These are phyloP conservation scores for Exserohilum rostratum DNA, from an alignment of 2,329 filamentous ascomycete genomes.

Conservation along the genomic window DNA sequence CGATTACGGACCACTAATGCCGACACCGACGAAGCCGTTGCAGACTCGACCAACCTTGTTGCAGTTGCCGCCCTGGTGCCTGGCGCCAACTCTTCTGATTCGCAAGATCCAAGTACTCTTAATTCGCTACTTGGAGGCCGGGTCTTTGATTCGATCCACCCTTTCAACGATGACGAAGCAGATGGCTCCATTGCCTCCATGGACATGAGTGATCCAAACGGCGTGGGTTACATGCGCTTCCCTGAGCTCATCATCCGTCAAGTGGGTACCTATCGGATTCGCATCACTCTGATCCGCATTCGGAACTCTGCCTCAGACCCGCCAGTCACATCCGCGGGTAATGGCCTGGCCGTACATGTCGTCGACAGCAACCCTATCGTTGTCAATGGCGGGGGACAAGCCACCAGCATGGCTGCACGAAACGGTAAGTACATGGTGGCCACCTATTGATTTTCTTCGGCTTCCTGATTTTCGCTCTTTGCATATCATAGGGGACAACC, in stretches of 20 bases:
- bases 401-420: constrained; percentile 25
- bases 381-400: constrained; percentile 33
- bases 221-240: constrained; percentile 48
- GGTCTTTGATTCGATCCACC: constrained; percentile 44
- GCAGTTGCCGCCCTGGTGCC: constrained; percentile 42
- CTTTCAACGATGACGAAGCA: constrained; percentile 46
- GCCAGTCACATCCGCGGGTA: constrained; percentile 30
- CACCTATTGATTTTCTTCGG: constrained; percentile 35
- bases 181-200: constrained; percentile 45
- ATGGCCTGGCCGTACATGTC: constrained; percentile 38
- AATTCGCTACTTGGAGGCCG: constrained; percentile 40
- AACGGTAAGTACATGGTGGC: constrained; percentile 45
- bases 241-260: constrained; percentile 45
- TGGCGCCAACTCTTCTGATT: constrained; percentile 33
- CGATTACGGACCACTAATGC: constrained; percentile 41
- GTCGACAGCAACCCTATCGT: constrained; percentile 45
- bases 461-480: constrained; percentile 35
- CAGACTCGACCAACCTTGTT: constrained; percentile 42
- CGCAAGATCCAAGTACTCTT: constrained; percentile 38
- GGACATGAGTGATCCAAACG: constrained; percentile 43
- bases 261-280: constrained; percentile 46
- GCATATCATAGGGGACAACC: constrained; percentile 32
- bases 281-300: constrained; percentile 46
- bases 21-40: constrained; percentile 40
- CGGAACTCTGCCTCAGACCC: constrained; percentile 35